Evolutionary conservation across 495 filamentous ascomycete species (phyloP).

Genomic region (Ramalina intermedia): DNA sequence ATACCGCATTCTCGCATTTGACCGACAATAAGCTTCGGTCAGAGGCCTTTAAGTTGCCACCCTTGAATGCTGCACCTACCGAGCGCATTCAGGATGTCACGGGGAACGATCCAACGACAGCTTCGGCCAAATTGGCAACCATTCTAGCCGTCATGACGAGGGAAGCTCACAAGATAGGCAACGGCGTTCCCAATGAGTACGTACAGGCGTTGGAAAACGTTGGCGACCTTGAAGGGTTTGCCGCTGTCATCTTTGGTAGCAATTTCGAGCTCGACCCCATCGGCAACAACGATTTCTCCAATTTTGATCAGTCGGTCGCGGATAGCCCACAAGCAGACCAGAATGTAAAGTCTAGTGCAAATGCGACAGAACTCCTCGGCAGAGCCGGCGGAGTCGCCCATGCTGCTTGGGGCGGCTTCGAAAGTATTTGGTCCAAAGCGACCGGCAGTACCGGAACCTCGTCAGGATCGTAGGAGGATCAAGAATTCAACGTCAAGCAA

Average conservation of each 20-base stretch:
- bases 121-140: slow-evolving; percentile 70
- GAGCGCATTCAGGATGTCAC: slow-evolving; percentile 26
- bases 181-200: slow-evolving; percentile 78
- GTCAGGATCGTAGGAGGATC: no score
- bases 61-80: slow-evolving; percentile 22
- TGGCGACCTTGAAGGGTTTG: slow-evolving; percentile 80
- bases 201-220: slow-evolving; percentile 69
- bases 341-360: slow-evolving; percentile 7
- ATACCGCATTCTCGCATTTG: slow-evolving; percentile 70
- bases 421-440: slow-evolving; percentile 53
- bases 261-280: slow-evolving; percentile 61
- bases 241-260: slow-evolving; percentile 84
- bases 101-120: background rate
- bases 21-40: slow-evolving; percentile 61
- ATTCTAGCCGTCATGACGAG: slow-evolving; percentile 72
- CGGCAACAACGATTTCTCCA: slow-evolving; percentile 6
- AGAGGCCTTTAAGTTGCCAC: slow-evolving; percentile 57
- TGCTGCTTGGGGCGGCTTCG: slow-evolving; percentile 31
- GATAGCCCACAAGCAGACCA: background rate
- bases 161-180: slow-evolving; percentile 81
- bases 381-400: slow-evolving; percentile 3
- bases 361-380: slow-evolving; percentile 2
- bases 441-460: slow-evolving; percentile 8
- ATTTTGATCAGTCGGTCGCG: background rate
- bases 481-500: no score